These are phyloP conservation scores for Ailanthus altissimus DNA, from an alignment of 345 rosid species.

Conservation along the genomic window DNA sequence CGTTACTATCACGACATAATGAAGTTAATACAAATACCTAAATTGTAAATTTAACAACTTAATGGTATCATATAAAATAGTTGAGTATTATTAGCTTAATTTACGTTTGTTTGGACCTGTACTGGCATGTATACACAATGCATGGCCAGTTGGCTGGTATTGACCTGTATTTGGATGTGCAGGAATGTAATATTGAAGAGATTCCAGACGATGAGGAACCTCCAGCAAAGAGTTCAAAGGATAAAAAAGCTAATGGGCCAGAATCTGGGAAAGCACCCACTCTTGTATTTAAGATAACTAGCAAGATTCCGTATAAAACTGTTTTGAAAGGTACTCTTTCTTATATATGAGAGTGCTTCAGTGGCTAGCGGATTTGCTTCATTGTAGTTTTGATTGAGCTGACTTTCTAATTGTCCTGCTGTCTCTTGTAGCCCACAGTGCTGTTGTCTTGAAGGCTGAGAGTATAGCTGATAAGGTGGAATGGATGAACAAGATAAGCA, in stretches of 20 bases:
- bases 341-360: not conserved
- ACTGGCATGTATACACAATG: too few species aligned
- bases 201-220: constrained; percentile 76
- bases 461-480: constrained; percentile 78
- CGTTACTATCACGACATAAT: too few species aligned
- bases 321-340: constrained; percentile 61
- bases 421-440: constrained; percentile 71
- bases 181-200: constrained; percentile 93
- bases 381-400: not conserved
- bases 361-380: not conserved
- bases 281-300: constrained; percentile 83
- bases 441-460: constrained; percentile 86
- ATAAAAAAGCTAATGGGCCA: constrained; percentile 86
- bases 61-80: not conserved
- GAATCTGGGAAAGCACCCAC: constrained; percentile 57
- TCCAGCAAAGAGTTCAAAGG: constrained; percentile 70
- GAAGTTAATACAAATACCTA: not conserved
- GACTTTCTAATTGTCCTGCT: not conserved
- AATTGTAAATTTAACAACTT: not conserved
- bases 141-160: too few species aligned
- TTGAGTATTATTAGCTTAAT: too few species aligned
- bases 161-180: constrained; percentile 6
- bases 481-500: constrained; percentile 79
- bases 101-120: too few species aligned
- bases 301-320: constrained; percentile 92